phyloP scores from a whole-genome alignment of 345 rosid genomes.

The Cardamine resedifolia region DNA sequence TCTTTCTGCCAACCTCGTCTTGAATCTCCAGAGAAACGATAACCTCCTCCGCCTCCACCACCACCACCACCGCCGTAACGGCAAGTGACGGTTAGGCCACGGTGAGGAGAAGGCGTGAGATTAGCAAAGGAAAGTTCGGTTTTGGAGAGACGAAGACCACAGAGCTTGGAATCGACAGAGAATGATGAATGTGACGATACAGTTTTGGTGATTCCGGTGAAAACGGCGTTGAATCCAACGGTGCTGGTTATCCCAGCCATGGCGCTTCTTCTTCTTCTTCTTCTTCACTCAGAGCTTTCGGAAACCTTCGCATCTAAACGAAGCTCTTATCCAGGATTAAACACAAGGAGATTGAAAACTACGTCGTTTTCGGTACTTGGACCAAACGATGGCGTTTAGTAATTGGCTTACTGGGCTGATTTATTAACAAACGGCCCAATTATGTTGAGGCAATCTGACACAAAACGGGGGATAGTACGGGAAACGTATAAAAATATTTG shows the following conservation, averaged over 20 bases:
- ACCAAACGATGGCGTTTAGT: background rate
- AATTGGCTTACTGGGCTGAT: background rate
- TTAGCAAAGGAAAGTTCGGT: conserved; percentile 24
- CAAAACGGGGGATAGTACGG: background rate
- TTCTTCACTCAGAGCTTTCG: background rate
- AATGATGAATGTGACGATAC: background rate
- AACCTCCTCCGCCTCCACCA: conserved; percentile 26
- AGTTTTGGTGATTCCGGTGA: conserved; percentile 34
- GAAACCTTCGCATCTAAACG: conserved; percentile 9
- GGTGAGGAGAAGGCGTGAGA: conserved; percentile 35
- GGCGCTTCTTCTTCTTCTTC: conserved; percentile 34
- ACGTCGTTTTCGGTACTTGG: background rate
- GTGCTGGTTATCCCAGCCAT: conserved; percentile 75
- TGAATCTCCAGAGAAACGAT: conserved; percentile 44
- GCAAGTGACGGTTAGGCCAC: conserved; percentile 41
- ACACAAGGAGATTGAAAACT: background rate
- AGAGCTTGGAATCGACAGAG: conserved; percentile 46
- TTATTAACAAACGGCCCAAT: background rate
- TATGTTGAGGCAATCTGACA: background rate
- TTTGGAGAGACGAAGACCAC: conserved; percentile 46
- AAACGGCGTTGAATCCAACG: conserved; percentile 40
- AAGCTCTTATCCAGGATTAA: conserved; percentile 35
- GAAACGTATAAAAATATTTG: background rate
- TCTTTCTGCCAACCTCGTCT: conserved; percentile 50
- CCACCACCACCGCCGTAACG: conserved; percentile 51